Evolutionary conservation across 371 early-diverging fungal genomes (phyloP).

Genomic region (Polyrhizophydium stewartii): DNA sequence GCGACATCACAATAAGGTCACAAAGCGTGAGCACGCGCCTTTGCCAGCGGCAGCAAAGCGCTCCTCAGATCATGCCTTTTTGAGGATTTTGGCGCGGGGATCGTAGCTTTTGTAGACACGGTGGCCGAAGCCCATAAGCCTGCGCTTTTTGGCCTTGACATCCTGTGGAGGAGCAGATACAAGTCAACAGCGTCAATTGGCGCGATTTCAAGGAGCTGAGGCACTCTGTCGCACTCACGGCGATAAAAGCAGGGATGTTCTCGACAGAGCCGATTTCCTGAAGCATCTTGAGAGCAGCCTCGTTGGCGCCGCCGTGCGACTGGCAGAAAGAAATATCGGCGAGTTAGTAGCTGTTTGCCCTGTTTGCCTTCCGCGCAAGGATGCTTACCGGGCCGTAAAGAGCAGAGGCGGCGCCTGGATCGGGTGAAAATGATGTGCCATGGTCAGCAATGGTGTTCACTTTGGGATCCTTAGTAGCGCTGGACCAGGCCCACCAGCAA

Average conservation of each 20-base stretch:
- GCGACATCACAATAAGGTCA: background rate
- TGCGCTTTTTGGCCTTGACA: constrained; percentile 54
- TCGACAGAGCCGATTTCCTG: constrained; percentile 58
- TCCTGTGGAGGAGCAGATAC: constrained; percentile 18
- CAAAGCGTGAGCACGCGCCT: background rate
- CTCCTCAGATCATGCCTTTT: constrained; percentile 2
- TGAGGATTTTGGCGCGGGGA: constrained; percentile 48
- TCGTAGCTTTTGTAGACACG: constrained; percentile 53
- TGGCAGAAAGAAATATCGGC: too few relatives aligned
- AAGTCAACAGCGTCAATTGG: background rate
- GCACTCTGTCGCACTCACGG: constrained; percentile 5
- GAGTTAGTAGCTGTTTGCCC: too few relatives aligned
- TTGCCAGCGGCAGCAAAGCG: constrained; percentile 1
- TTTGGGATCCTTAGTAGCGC: background rate
- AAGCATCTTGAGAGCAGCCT: constrained; percentile 60
- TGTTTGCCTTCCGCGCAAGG: too few relatives aligned
- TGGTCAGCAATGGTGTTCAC: background rate
- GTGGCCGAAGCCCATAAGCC: constrained; percentile 55
- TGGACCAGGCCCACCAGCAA: constrained; percentile 8
- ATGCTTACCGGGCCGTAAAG: constrained; percentile 54
- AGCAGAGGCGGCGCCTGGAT: constrained; percentile 41
- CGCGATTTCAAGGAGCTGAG: background rate
- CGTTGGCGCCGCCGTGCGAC: constrained; percentile 28
- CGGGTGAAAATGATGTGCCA: background rate
- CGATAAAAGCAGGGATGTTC: constrained; percentile 49